These are phyloP conservation scores for Solanum appendiculatum DNA, from an alignment of 257 asterid genomes.

Conservation along the genomic window DNA sequence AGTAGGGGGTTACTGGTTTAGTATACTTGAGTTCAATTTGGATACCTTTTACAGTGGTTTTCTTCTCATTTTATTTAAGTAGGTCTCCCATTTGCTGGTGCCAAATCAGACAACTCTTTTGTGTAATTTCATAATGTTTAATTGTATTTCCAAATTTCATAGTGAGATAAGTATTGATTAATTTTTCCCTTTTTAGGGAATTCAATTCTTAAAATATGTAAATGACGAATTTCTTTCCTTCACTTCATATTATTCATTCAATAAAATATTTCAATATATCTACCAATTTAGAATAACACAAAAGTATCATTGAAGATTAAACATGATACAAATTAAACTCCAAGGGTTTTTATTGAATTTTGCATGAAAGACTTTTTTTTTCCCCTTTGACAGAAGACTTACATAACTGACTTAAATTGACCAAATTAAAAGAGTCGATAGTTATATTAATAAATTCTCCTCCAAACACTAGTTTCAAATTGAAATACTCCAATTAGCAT, in stretches of 20 bases:
- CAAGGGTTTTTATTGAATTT: neutral
- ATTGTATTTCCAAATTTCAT: no score
- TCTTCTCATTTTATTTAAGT: constrained; percentile 5
- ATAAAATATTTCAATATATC: neutral
- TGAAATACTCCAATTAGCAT: neutral
- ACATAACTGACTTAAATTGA: neutral
- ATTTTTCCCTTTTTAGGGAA: no score
- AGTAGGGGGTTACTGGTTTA: neutral
- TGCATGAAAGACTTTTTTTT: neutral
- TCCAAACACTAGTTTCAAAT: neutral
- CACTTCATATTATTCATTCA: neutral
- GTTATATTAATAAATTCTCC: neutral
- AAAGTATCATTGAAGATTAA: neutral
- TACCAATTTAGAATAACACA: neutral
- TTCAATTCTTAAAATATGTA: no score
- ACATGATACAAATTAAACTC: neutral
- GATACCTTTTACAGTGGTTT: neutral
- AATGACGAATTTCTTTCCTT: no score
- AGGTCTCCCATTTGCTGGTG: constrained; percentile 37
- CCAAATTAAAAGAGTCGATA: neutral
- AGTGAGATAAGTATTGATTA: neutral
- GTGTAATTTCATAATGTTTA: neutral
- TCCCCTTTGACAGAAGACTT: no score
- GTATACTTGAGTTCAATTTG: neutral
- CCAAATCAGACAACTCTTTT: neutral